Percentiles rank a stretch among this genome's conserved stretches.
Evolutionary conservation across 2,329 filamentous ascomycete species (phyloP).

Genomic region (Aureobasidium sp.): DNA sequence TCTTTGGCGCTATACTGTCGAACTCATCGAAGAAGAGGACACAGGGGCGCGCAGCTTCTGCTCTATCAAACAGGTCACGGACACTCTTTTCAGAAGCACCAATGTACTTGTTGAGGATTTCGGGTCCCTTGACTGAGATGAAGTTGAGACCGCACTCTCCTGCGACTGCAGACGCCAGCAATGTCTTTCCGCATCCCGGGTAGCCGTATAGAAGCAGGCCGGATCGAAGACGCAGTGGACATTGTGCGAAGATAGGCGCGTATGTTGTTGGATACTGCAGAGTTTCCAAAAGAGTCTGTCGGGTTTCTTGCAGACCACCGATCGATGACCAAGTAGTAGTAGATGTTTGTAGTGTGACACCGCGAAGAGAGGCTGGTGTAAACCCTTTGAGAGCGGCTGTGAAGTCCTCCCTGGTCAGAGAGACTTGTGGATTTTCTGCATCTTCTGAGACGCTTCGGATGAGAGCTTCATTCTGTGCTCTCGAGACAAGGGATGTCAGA

Average conservation of each 20-base stretch:
- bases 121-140: slow-evolving; percentile 94
- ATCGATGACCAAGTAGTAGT: slow-evolving; percentile 90
- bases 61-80: slow-evolving; percentile 87
- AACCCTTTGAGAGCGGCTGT: slow-evolving; percentile 80
- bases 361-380: slow-evolving; percentile 87
- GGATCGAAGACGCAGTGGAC: slow-evolving; percentile 86
- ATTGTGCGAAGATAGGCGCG: slow-evolving; percentile 93
- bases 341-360: slow-evolving; percentile 87
- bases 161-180: slow-evolving; percentile 92
- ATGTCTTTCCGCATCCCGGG: slow-evolving; percentile 92
- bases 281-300: slow-evolving; percentile 87
- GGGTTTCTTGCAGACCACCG: slow-evolving; percentile 76
- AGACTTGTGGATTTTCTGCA: slow-evolving; percentile 40
- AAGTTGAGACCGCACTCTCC: slow-evolving; percentile 98
- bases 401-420: slow-evolving; percentile 68
- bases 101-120: slow-evolving; percentile 99
- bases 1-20: slow-evolving; percentile 92
- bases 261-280: slow-evolving; percentile 97
- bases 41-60: slow-evolving; percentile 82
- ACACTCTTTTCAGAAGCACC: slow-evolving; percentile 95
- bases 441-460: slow-evolving; percentile 63
- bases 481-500: slow-evolving; percentile 72
- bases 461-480: slow-evolving; percentile 84
- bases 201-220: slow-evolving; percentile 90
- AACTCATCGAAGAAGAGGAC: slow-evolving; percentile 99